Base-by-base conservation (phyloP, 306 rosid species). In the Vicia sativa region DNA sequence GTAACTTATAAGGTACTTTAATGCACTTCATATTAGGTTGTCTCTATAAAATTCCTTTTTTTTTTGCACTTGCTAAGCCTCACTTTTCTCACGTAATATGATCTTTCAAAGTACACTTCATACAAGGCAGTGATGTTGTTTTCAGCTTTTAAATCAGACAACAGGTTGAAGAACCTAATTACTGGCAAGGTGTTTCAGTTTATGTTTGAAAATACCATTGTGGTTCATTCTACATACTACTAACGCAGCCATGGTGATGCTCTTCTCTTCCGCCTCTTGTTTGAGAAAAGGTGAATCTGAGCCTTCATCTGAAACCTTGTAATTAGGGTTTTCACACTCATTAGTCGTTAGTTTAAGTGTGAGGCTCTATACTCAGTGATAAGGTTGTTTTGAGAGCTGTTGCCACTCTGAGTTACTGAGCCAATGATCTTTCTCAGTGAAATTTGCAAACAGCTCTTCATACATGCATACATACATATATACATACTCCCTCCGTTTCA, bases 301-400 rank as follows among this genome's bases (percentile, higher is more conserved):
- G 78, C 62, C 73, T 74, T 39, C 0, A 25, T 35, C 11, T 58
- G 44, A 9, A 58, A 9, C 64, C 39, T 26, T 31, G 64, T 1
- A 3, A 34, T 9, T 2, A 14, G 26, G 44, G 64, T 14, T 58
- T 58, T 14, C 7, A 50, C 26, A 58, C 42, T 71, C 68, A 60
- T 60, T 46, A 29, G 35, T 58, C 50, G 25, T 73, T 74, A 74
- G 73, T 66, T 74, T 74, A 74, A 74, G 78, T 66, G 45, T 56
- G 78, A 74, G 73, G 68, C 73, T 65, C 4, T 14, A 10, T 65
- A 5, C 78, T 65, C 56, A 55, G 73, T 34, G 29, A 9, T 50
- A 50, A 50, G 57, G 29, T 50, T 50, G 57, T 10, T 13, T 50
- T 19, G 57, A 50, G 57, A 50, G 28, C n/a, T 19, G 57, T 50